Conservation (phyloP, 163 green algal genomes). For the Chlamydomonas reinhardtii region DNA sequence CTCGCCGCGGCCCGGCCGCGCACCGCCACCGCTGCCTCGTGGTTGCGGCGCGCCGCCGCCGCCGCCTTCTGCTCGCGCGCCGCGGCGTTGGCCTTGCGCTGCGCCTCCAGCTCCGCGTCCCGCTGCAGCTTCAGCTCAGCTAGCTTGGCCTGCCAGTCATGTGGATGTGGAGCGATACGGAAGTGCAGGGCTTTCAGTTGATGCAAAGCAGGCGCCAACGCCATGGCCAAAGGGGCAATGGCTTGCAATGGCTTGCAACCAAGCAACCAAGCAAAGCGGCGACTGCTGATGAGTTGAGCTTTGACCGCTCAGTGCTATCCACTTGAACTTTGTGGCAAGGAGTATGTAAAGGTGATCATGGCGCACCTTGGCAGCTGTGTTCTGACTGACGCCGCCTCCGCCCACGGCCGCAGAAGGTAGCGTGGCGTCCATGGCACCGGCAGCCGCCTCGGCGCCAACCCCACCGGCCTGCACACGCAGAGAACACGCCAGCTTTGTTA, state of each 20-base stretch:
- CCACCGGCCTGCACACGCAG: not conserved
- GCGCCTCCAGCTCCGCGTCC: conserved; percentile 45
- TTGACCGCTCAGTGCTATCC: too few relatives aligned
- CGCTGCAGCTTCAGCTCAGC: conserved; percentile 34
- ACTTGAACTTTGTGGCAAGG: too few relatives aligned
- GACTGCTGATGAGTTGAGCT: too few relatives aligned
- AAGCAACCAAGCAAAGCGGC: too few relatives aligned
- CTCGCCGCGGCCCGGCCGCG: conserved; percentile 18
- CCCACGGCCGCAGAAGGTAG: not conserved
- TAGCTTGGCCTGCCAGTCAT: conserved; percentile 25
- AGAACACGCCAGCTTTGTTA: too few relatives aligned
- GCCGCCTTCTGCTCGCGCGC: conserved; percentile 40
- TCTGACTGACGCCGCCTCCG: not conserved
- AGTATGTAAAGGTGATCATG: too few relatives aligned
- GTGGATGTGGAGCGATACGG: too few relatives aligned
- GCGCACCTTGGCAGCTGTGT: not conserved
- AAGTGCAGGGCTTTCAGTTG: too few relatives aligned
- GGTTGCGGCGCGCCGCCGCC: conserved; percentile 14
- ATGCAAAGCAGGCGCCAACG: too few relatives aligned
- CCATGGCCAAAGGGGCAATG: too few relatives aligned
- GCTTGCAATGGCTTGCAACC: too few relatives aligned
- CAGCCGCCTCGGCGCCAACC: not conserved
- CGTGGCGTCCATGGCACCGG: conserved; percentile 6
- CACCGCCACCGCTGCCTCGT: conserved; percentile 44
- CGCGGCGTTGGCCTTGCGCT: conserved; percentile 18